These are phyloP conservation scores for Pichia paraexigua DNA, from an alignment of 805 yeast species.

Conservation along the genomic window DNA sequence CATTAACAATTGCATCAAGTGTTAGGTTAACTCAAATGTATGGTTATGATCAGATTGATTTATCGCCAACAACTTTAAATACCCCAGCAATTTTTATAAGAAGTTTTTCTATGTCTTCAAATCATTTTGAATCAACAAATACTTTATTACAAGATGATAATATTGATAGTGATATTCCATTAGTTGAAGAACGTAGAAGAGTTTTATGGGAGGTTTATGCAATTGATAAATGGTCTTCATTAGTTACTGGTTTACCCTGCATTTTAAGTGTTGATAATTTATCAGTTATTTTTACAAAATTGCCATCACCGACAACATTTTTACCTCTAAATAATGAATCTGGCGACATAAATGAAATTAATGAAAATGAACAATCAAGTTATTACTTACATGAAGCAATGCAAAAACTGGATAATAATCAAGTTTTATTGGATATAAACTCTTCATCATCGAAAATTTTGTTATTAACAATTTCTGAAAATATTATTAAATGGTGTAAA, in stretches of 20 bases:
- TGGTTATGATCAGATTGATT: conserved; percentile 26
- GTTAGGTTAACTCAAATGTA: conserved; percentile 24
- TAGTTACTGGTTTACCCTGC: conserved; percentile 26
- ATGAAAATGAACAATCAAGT: conserved; percentile 3
- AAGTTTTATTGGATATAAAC: conserved; percentile 22
- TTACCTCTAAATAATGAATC: conserved; percentile 10
- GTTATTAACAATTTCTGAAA: conserved; percentile 24
- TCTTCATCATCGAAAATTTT: conserved; percentile 21
- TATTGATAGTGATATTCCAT: conserved; percentile 19
- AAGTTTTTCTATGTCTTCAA: conserved; percentile 7
- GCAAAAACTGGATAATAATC: conserved; percentile 22
- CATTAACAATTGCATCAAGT: conserved; percentile 20
- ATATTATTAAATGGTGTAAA: conserved; percentile 27
- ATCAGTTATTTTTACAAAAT: conserved; percentile 23
- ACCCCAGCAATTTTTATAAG: conserved; percentile 15
- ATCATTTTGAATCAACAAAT: conserved; percentile 7
- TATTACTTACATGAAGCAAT: conserved; percentile 26
- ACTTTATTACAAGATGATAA: conserved; percentile 15
- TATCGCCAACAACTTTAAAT: conserved; percentile 14
- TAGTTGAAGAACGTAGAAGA: conserved; percentile 25
- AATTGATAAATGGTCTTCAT: conserved; percentile 26
- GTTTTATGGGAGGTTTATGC: conserved; percentile 28
- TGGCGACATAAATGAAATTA: not conserved
- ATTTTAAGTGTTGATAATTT: conserved; percentile 22
- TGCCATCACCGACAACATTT: conserved; percentile 25